These are phyloP conservation scores for Ogataea dorogensis DNA, from an alignment of 805 yeast genomes.

Conservation along the genomic window DNA sequence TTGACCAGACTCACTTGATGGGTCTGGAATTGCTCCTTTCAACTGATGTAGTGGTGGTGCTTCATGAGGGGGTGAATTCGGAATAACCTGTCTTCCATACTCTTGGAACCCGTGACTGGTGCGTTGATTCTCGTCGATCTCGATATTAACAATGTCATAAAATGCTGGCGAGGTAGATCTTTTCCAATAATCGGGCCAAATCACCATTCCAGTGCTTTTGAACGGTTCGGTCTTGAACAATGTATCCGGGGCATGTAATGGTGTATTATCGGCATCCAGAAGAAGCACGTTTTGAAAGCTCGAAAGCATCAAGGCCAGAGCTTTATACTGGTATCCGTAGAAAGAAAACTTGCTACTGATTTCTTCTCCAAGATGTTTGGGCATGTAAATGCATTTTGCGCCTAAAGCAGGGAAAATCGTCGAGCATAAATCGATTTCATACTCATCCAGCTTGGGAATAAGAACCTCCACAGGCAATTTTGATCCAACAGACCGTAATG, in stretches of 20 bases:
- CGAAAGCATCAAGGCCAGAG: conserved; percentile 64
- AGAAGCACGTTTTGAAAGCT: conserved; percentile 65
- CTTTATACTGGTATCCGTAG: conserved; percentile 63
- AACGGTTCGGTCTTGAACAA: conserved; percentile 60
- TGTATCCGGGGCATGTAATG: conserved; percentile 57
- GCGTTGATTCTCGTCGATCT: conserved; percentile 40
- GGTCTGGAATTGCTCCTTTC: conserved; percentile 60
- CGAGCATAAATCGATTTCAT: conserved; percentile 66
- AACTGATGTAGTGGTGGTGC: conserved; percentile 54
- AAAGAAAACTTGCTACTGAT: conserved; percentile 44
- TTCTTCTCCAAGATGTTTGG: conserved; percentile 54
- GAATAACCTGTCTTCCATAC: conserved; percentile 28
- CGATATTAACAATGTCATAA: conserved; percentile 46
- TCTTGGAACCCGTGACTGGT: conserved; percentile 40
- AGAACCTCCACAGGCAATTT: conserved; percentile 76
- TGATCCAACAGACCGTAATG: conserved; percentile 62
- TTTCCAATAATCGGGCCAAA: conserved; percentile 47
- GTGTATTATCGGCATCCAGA: conserved; percentile 73
- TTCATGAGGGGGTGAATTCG: conserved; percentile 33
- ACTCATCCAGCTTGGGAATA: conserved; percentile 69
- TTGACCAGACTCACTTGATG: conserved; percentile 67
- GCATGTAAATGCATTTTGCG: conserved; percentile 63
- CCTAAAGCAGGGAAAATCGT: conserved; percentile 55
- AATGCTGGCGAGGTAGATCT: conserved; percentile 51
- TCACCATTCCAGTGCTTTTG: conserved; percentile 49